These are phyloP conservation scores for Xylariaceae sp. DNA, from an alignment of 2,329 filamentous ascomycete genomes.

Conservation along the genomic window DNA sequence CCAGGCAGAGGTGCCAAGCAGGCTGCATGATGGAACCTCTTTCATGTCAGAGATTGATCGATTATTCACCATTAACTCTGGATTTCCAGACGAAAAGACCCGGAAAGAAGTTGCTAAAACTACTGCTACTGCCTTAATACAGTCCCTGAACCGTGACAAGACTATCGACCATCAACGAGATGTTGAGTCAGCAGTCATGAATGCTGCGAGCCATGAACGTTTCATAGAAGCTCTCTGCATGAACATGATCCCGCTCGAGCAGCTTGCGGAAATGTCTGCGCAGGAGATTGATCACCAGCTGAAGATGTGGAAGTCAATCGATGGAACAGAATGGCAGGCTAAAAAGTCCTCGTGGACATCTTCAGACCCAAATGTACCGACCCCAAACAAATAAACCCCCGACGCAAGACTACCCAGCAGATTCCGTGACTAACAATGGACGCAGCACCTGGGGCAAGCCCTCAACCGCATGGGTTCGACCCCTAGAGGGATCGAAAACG, in stretches of 20 bases:
- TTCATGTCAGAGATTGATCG: too few relatives aligned
- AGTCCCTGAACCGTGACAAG: too few relatives aligned
- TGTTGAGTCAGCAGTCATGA: conserved; percentile 19
- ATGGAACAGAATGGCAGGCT: conserved; percentile 15
- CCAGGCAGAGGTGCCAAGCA: too few relatives aligned
- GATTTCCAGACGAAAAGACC: conserved; percentile 4
- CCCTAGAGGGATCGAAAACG: conserved; percentile 5
- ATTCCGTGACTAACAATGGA: conserved; percentile 9
- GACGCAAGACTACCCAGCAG: too few relatives aligned
- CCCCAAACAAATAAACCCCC: too few relatives aligned
- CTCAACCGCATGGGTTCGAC: conserved; percentile 15
- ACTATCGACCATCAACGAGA: conserved; percentile 8
- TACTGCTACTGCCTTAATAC: conserved; percentile 14
- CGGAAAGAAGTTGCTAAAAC: conserved; percentile 9
- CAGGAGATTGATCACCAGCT: conserved; percentile 7
- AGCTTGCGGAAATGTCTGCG: conserved; percentile 18
- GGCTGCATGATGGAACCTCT: too few relatives aligned
- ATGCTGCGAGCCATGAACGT: conserved; percentile 14
- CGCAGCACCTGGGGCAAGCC: conserved; percentile 21
- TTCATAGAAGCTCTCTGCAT: conserved; percentile 24
- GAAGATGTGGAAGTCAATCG: conserved; percentile 7
- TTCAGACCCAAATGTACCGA: conserved; percentile 23
- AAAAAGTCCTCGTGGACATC: conserved; percentile 7
- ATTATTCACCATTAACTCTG: too few relatives aligned
- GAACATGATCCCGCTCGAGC: conserved; percentile 12